Conservation (phyloP, 306 rosid species). For the Inga oerstediana region DNA sequence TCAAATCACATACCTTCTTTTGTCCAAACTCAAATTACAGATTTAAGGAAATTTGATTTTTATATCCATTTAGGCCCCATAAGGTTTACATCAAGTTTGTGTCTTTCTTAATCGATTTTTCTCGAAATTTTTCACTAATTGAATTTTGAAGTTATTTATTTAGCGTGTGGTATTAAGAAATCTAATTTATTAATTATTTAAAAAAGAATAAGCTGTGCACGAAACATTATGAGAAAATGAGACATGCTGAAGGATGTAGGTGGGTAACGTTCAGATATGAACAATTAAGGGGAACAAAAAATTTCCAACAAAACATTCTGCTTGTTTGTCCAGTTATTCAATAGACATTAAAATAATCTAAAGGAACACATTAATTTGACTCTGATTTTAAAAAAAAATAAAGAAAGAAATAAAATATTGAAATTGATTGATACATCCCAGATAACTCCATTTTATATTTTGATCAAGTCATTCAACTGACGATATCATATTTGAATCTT, state of each 20-base stretch:
- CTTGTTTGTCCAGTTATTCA: neutral
- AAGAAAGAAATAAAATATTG: too few species aligned
- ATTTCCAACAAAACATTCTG: neutral
- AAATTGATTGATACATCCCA: neutral
- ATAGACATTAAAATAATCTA: too few species aligned
- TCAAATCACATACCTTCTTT: too few species aligned
- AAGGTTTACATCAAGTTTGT: neutral
- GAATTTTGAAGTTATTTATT: neutral
- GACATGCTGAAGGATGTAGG: neutral
- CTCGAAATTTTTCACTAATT: neutral
- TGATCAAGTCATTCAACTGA: neutral
- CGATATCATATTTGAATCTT: neutral
- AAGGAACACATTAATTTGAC: neutral
- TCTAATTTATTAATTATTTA: neutral
- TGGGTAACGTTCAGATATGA: neutral
- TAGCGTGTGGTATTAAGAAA: neutral
- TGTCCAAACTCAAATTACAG: too few species aligned
- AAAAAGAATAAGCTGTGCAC: neutral
- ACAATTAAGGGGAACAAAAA: neutral
- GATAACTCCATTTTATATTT: neutral
- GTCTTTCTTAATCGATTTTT: neutral
- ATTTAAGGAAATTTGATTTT: too few species aligned
- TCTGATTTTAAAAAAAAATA: neutral
- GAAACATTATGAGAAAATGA: neutral
- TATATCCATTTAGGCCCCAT: neutral